Base-by-base conservation (phyloP, 148 eudicot species). In the Chenopodium formosanum region DNA sequence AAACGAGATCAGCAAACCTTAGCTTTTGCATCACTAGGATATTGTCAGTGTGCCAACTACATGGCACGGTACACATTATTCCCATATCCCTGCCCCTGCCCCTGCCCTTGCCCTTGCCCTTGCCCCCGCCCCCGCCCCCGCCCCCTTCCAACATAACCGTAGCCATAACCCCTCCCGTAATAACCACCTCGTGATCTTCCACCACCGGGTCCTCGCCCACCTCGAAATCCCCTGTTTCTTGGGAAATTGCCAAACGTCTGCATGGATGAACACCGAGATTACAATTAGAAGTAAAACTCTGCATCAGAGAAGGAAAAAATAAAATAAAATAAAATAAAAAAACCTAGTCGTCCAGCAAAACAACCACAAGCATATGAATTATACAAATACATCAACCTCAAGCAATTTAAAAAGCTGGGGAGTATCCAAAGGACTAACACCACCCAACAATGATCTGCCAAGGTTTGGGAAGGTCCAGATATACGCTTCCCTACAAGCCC, bases 191-290 rank as follows among this genome's bases (percentile, higher is more conserved):
- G 82, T 17, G 80, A 86, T 58, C 87, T 83, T 50, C 89, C 91
- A 62, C 92, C 92, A 81, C 82, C 87, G 34, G 85, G 81, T 75
- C 90, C 90, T 73, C 82, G 88, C 22, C 89, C 88, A 53, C 92
- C 89, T 62, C 85, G 85, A 58, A 85, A 88, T 37, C 90, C 89
- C 23, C 86, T 68, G 70, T 84, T 82, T 75, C 86, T 86, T 52
- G 86, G 82, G 76, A 85, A 83, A 69, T 87, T 90, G 56, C 94
- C 94, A 81, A 90, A 90, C 78, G 91, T 90, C 94, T 91, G 90
- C 84, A 81, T 37, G 34, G 66, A 72, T 72, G 23, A 37, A 25
- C 7, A 76, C 19, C 4, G 37, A 76, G 16, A 72, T 52, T 10
- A 16, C 34, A 32, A 48, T 77, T 11, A 72, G 40, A 22, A 13